Evolutionary conservation across 2,329 filamentous ascomycete genomes (phyloP).

Genomic region (Chaetothyriales sp.): DNA sequence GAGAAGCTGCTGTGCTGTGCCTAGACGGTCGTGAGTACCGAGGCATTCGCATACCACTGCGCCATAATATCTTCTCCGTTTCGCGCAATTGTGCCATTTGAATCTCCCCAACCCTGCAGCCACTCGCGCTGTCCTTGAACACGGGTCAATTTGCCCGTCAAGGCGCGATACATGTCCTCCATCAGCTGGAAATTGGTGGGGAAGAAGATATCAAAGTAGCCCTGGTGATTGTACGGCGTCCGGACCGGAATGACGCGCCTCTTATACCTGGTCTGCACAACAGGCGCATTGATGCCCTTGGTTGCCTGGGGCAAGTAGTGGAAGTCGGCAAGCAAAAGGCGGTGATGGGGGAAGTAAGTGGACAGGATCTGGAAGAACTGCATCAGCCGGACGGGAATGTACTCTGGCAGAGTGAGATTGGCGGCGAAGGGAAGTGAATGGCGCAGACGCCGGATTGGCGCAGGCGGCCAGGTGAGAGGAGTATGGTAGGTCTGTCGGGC

Average conservation of each 20-base stretch:
- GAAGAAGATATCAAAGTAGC: slow-evolving; percentile 98
- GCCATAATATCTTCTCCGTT: slow-evolving; percentile 89
- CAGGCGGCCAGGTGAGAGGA: slow-evolving; percentile 35
- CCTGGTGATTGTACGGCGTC: slow-evolving; percentile 90
- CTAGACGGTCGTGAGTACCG: slow-evolving; percentile 75
- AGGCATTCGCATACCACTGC: slow-evolving; percentile 90
- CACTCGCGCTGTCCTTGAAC: slow-evolving; percentile 84
- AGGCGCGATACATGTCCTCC: slow-evolving; percentile 80
- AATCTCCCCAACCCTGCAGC: slow-evolving; percentile 73
- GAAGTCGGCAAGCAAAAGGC: slow-evolving; percentile 82
- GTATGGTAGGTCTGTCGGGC: slow-evolving; percentile 30
- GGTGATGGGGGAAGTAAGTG: slow-evolving; percentile 77
- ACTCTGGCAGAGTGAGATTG: slow-evolving; percentile 74
- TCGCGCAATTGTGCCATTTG: slow-evolving; percentile 65
- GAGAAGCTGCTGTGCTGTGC: slow-evolving; percentile 1
- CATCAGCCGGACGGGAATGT: slow-evolving; percentile 87
- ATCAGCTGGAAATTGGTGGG: slow-evolving; percentile 87
- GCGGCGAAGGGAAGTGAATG: slow-evolving; percentile 54
- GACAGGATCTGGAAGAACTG: slow-evolving; percentile 90
- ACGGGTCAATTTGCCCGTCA: slow-evolving; percentile 81
- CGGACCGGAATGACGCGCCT: slow-evolving; percentile 75
- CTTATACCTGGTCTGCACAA: slow-evolving; percentile 89
- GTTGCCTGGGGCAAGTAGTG: slow-evolving; percentile 71
- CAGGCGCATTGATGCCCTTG: slow-evolving; percentile 74
- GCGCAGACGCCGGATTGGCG: slow-evolving; percentile 47